Conservation (phyloP, 768 basidiomycete genomes). For the Kwoniella sp. region DNA sequence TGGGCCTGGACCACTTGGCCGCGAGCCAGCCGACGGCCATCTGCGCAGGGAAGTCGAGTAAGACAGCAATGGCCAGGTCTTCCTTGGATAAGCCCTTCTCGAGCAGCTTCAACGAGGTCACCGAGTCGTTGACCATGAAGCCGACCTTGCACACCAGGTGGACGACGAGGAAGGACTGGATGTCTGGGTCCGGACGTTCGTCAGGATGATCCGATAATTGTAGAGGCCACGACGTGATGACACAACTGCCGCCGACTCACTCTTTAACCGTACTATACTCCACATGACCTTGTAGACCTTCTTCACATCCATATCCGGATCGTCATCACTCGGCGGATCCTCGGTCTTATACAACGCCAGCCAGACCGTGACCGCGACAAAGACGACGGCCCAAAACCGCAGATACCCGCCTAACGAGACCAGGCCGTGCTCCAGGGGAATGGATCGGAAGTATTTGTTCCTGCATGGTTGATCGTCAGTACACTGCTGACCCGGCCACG, state of each 20-base stretch:
- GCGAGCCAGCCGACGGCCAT: constrained; percentile 91
- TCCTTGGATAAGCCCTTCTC: constrained; percentile 95
- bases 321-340: constrained; percentile 68
- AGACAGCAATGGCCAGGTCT: constrained; percentile 88
- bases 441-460: constrained; percentile 54
- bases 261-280: constrained; percentile 82
- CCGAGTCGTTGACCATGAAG: constrained; percentile 88
- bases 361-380: constrained; percentile 81
- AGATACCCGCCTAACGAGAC: constrained; percentile 70
- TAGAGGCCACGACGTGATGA: too few species aligned
- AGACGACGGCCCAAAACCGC: constrained; percentile 77
- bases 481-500: not conserved
- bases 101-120: constrained; percentile 84
- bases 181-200: constrained; percentile 57
- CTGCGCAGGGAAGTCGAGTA: constrained; percentile 97
- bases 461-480: constrained; percentile 53
- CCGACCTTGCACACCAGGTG: constrained; percentile 91
- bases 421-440: constrained; percentile 51
- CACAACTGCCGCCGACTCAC: too few species aligned
- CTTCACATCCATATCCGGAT: constrained; percentile 82
- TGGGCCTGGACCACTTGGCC: constrained; percentile 70
- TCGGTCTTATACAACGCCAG: constrained; percentile 82
- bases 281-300: constrained; percentile 92
- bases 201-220: not conserved
- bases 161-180: constrained; percentile 78